These are phyloP conservation scores for Trametes villosa DNA, from an alignment of 768 basidiomycete species.

Conservation along the genomic window DNA sequence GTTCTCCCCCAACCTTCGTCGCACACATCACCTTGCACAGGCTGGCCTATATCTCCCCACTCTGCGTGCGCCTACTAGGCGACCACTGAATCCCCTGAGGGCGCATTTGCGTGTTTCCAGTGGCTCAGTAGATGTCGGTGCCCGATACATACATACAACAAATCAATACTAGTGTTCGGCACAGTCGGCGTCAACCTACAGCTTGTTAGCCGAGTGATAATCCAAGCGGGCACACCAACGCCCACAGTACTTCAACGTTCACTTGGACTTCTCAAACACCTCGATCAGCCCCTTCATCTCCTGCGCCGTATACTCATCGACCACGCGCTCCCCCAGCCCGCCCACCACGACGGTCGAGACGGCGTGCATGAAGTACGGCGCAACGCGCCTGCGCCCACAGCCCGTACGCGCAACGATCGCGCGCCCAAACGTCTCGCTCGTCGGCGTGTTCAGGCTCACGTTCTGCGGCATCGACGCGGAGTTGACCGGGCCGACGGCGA, in stretches of 20 bases:
- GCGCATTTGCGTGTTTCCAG: no score
- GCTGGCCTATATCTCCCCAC: no score
- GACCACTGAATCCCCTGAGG: no score
- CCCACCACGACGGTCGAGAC: conserved; percentile 10
- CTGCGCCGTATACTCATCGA: conserved; percentile 16
- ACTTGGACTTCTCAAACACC: conserved; percentile 6
- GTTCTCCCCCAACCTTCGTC: background rate
- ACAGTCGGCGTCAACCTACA: background rate
- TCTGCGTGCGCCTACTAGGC: no score
- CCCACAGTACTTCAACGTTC: background rate
- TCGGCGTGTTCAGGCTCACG: conserved; percentile 18
- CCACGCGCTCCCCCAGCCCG: conserved; percentile 12
- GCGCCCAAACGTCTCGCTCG: conserved; percentile 26
- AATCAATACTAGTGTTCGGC: no score
- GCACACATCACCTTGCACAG: background rate
- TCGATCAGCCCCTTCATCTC: conserved; percentile 15
- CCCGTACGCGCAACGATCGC: conserved; percentile 27
- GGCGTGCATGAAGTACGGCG: conserved; percentile 30
- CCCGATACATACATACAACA: no score
- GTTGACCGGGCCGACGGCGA: conserved; percentile 30
- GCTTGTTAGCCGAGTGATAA: background rate
- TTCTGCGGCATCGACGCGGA: conserved; percentile 14
- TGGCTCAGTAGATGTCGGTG: no score
- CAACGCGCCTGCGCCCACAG: conserved; percentile 25
- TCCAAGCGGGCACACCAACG: no score